Evolutionary conservation across 2,329 filamentous ascomycete genomes (phyloP).

Genomic region (Biscogniauxia sp.): DNA sequence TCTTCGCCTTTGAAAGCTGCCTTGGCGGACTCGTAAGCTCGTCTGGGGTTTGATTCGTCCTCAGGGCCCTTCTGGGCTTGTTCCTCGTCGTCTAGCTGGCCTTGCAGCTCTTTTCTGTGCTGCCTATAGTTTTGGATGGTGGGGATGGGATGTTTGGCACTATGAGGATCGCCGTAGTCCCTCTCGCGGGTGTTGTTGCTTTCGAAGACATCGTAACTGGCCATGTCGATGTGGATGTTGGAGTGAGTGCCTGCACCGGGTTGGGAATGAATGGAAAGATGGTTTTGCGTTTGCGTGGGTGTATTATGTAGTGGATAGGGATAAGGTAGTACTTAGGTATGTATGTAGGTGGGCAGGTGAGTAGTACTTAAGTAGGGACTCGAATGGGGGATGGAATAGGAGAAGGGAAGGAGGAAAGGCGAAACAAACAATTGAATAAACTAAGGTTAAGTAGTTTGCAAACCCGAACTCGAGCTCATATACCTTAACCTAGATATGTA

Average conservation of each 20-base stretch:
- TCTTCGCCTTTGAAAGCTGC: conserved; percentile 37
- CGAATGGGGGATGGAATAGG: too few species aligned
- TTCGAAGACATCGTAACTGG: conserved; percentile 18
- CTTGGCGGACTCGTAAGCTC: conserved; percentile 36
- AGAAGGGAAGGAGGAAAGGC: not conserved
- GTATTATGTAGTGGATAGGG: too few species aligned
- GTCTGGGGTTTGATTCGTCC: conserved; percentile 34
- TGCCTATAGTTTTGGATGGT: conserved; percentile 49
- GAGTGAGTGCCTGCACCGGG: not conserved
- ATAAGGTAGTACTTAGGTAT: too few species aligned
- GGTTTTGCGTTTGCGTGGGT: not conserved
- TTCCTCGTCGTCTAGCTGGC: conserved; percentile 36
- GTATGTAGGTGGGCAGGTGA: too few species aligned
- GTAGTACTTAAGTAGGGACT: too few species aligned
- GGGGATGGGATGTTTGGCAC: conserved; percentile 35
- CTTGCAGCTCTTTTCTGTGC: conserved; percentile 43
- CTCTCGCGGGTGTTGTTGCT: conserved; percentile 11
- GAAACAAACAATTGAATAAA: too few species aligned
- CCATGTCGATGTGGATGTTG: conserved; percentile 11
- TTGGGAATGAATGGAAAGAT: conserved; percentile 1
- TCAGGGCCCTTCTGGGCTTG: conserved; percentile 34
- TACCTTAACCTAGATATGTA: too few species aligned
- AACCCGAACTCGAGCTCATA: not conserved
- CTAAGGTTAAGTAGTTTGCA: too few species aligned
- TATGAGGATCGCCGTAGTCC: conserved; percentile 23